Base-by-base conservation (phyloP, 192 early-diverging fungal species). In the Podila clonocystis region DNA sequence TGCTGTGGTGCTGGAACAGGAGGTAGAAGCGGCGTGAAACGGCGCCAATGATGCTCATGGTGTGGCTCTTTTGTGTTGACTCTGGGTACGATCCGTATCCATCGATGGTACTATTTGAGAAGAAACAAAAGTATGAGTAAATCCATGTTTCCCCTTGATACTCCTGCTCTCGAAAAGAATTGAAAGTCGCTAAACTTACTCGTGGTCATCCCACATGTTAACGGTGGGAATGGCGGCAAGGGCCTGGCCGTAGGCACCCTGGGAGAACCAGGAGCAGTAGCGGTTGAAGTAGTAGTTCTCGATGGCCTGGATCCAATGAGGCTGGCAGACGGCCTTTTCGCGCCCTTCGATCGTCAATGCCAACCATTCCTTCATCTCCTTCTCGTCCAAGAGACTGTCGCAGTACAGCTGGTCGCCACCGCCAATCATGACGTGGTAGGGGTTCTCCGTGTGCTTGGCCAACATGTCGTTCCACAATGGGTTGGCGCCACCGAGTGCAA, bases 131-230 rank as follows among this genome's bases (percentile, higher is more conserved):
- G 33, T 1, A n/a, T 63, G 13, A 63, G 29, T 33, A 26, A 33
- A 6, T 0, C 33, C 17, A 26, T 9, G 52, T 5, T 36, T 36
- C 38, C 36, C n/a, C 2, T 48, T 26, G 5, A 26, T n/a, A 1
- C n/a, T 24, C n/a, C 22, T 20, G 36, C 9, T 57, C 58, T 38
- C 20, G 45, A 36, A 70, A 31, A 70, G 30, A 36, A 66, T 29
- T 26, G 19, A 63, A 38, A 26, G 45, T 9, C 7, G 4, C 52
- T 61, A 0, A 63, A 80, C 77, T 65, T 80, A 80, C 77, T 80
- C 94, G 79, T 96, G 95, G 82, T 96, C 95, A 77, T 96, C 95
- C 87, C 93, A 88, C 80, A 91, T 92, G 67, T 92, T 91, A 45
- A 91, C 75, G 19, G 92, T 89, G 31, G 94, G 94, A 22, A 95